Conservation (phyloP, 768 basidiomycete genomes). For the Trametes maxima region DNA sequence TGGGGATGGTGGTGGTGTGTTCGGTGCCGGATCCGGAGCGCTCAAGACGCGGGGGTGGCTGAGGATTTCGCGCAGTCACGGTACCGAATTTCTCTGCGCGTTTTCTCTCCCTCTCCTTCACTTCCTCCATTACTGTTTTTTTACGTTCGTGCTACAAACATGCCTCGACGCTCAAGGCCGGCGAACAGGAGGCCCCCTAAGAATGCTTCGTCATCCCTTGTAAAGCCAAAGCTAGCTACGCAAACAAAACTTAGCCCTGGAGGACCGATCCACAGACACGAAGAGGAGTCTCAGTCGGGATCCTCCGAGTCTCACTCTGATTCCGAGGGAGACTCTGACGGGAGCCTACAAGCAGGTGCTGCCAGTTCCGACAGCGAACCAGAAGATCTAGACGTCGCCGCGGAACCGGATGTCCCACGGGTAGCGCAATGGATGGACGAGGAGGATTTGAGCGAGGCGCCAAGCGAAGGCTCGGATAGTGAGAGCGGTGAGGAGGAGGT, state of each 20-base stretch:
- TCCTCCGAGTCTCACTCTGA: conserved; percentile 4
- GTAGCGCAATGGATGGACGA: conserved; percentile 65
- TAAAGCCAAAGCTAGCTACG: conserved; percentile 2
- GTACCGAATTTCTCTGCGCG: conserved; percentile 5
- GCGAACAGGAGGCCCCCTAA: conserved; percentile 30
- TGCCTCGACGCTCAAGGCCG: conserved; percentile 45
- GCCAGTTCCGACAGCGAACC: conserved; percentile 10
- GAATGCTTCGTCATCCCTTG: not conserved
- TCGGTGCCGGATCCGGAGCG: not conserved
- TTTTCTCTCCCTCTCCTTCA: not conserved
- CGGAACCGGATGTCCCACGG: conserved; percentile 54
- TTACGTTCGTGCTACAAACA: conserved; percentile 7
- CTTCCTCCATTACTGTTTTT: not conserved
- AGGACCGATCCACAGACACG: too few species aligned
- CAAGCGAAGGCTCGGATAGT: conserved; percentile 3
- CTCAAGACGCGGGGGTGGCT: conserved; percentile 2
- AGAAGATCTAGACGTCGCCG: conserved; percentile 7
- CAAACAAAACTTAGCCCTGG: too few species aligned
- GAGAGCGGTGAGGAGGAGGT: conserved; percentile 13
- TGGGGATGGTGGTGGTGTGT: too few species aligned
- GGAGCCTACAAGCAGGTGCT: conserved; percentile 34
- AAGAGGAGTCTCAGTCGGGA: not conserved
- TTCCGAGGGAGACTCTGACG: not conserved
- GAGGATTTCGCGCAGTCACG: conserved; percentile 7
- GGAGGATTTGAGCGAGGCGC: conserved; percentile 36